Base-by-base conservation (phyloP, 106 monocot genomes). In the Xerophyta viscosa region DNA sequence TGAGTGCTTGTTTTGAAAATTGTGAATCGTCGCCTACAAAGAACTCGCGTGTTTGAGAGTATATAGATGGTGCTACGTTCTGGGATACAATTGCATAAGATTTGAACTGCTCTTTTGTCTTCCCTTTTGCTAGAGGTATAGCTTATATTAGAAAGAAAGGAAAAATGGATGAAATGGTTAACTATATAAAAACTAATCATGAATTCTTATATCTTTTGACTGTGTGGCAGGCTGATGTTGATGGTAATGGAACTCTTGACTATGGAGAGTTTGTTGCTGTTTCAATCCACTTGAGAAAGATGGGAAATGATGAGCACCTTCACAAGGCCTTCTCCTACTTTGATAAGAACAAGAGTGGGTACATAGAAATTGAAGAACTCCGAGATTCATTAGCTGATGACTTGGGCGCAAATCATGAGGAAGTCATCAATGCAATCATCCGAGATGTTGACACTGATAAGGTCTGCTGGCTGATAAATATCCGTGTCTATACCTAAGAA, bases 291-390 rank as follows among this genome's bases (percentile, higher is more conserved):
- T 20, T 82, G 19, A 58, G 39, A 39, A 77, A 68, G 56, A 51
- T 82, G 23, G 77, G 77, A 19, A 82, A 82, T 37, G 77, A 82
- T 41, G 77, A 77, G 13, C 82, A 82, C 41, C 59, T 82, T 27
- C 68, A 66, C 56, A 77, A 68, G 62, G 82, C 82, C 45, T 82
- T 83, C 50, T 39, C 77, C 11, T 78, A 56, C 57, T 83, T 77
- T 43, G 83, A 83, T 56, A 55, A 78, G 59, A 78, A 83, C 58
- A 73, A 60, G 46, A 78, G 77, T 1, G 77, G 83, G 4, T 78
- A 74, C 51, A 83, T 83, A 10, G 83, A 83, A 54, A 78, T 77
- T 37, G 83, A 83, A 49, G 83, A 83, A 63, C 83, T 83, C 21
- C 69, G 77, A 4, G 78, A 66, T 20, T 61, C 69, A 11, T 67